A percentile compares a stretch with the other conserved stretches of the same genome.
Conservation (phyloP, 441 rosid genomes). For the Viola pubescens region DNA sequence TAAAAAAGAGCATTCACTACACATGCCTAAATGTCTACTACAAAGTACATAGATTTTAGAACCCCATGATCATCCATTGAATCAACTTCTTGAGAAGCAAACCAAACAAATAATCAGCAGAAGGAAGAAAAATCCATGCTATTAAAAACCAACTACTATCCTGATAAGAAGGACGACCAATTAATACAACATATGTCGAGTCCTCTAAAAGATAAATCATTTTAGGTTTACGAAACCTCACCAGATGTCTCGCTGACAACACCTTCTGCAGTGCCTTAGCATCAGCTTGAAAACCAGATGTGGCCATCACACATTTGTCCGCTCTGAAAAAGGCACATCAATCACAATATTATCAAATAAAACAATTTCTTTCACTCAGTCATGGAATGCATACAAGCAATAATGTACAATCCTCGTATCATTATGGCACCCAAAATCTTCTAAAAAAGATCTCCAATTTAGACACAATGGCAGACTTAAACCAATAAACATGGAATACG, state of each 20-base stretch:
- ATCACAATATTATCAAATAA: not conserved
- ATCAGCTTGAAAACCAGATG: constrained; percentile 99
- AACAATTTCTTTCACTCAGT: not conserved
- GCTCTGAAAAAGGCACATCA: constrained; percentile 40
- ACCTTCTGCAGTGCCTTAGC: constrained; percentile 85
- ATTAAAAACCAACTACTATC: not conserved
- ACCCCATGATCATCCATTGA: not conserved
- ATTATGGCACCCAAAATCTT: not conserved
- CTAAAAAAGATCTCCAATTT: too few species aligned
- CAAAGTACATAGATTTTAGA: too few species aligned
- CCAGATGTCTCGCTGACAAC: constrained; percentile 76
- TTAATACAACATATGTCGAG: too few species aligned
- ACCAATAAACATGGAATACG: too few species aligned
- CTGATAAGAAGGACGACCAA: not conserved
- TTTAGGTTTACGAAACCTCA: constrained; percentile 26
- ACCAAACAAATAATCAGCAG: not conserved
- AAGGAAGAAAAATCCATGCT: not conserved
- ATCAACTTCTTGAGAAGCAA: not conserved
- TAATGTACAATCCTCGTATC: not conserved
- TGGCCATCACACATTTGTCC: constrained; percentile 74
- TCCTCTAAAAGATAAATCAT: not conserved
- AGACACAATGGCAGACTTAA: too few species aligned
- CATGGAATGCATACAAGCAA: not conserved
- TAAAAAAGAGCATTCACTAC: too few species aligned
- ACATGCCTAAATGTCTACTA: too few species aligned